These are phyloP conservation scores for Xylogone sp. DNA, from an alignment of 2,329 filamentous ascomycete species.

Conservation along the genomic window DNA sequence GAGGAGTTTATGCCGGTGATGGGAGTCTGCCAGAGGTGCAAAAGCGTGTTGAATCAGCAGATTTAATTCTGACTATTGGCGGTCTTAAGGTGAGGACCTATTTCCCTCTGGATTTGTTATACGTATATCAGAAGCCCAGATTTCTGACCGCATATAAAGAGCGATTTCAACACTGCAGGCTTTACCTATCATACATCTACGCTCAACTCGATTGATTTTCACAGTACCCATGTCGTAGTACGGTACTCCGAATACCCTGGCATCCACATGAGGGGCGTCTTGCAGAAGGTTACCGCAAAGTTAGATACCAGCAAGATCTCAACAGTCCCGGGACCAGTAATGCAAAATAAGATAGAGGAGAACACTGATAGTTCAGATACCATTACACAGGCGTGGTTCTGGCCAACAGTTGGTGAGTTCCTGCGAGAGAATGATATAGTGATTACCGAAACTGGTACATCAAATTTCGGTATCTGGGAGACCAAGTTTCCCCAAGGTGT, in stretches of 20 bases:
- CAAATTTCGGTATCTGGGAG: conserved; percentile 86
- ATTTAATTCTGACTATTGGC: conserved; percentile 69
- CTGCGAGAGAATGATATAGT: conserved; percentile 70
- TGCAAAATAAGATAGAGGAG: conserved; percentile 45
- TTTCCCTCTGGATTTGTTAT: no score
- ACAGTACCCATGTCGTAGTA: conserved; percentile 69
- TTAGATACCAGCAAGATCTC: conserved; percentile 56
- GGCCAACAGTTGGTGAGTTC: conserved; percentile 72
- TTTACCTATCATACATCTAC: conserved; percentile 78
- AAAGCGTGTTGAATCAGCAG: conserved; percentile 62
- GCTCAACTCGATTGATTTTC: conserved; percentile 76
- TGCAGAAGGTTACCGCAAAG: conserved; percentile 64
- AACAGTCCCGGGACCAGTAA: conserved; percentile 47
- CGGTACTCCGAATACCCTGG: conserved; percentile 76
- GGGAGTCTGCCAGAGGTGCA: conserved; percentile 65
- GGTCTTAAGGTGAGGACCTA: conserved; percentile 44
- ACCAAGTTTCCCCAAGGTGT: conserved; percentile 75
- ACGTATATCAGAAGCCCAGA: no score
- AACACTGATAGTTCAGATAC: conserved; percentile 34
- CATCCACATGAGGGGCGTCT: conserved; percentile 72
- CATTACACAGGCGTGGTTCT: conserved; percentile 72
- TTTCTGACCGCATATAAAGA: conserved; percentile 41
- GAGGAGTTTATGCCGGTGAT: conserved; percentile 80
- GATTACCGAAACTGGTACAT: conserved; percentile 82
- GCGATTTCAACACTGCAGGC: conserved; percentile 78